A percentile compares a stretch with the other conserved stretches of the same genome.
These are phyloP conservation scores for Microbotryum saponariae DNA, from an alignment of 1,284 basidiomycete species.

Conservation along the genomic window DNA sequence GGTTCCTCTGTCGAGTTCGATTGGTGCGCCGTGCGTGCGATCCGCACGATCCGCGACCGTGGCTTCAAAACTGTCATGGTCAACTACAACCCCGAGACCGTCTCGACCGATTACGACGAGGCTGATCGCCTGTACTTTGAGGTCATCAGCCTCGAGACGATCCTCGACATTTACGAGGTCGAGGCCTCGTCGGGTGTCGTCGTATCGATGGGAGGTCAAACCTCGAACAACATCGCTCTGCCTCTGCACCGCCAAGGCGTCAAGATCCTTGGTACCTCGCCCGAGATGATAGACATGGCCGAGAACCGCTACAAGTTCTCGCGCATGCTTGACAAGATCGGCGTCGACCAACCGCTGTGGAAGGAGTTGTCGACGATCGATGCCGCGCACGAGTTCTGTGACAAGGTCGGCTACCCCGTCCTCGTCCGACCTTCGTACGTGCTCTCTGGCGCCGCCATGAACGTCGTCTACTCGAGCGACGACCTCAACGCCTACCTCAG, in stretches of 20 bases:
- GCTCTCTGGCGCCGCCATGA: constrained; percentile 98
- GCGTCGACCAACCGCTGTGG: constrained; percentile 97
- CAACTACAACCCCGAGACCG: constrained; percentile 99
- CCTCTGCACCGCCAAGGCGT: constrained; percentile 83
- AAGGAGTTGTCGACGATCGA: constrained; percentile 80
- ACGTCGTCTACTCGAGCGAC: constrained; percentile 74
- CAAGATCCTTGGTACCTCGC: constrained; percentile 93
- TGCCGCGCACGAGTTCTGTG: constrained; percentile 84
- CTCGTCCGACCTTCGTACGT: constrained; percentile 96
- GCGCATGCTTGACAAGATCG: constrained; percentile 84
- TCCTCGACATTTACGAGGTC: constrained; percentile 99
- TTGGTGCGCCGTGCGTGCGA: constrained; percentile 99
- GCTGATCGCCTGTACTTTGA: constrained; percentile 98
- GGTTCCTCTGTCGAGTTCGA: constrained; percentile 99
- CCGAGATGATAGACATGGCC: constrained; percentile 88
- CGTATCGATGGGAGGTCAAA: constrained; percentile 93
- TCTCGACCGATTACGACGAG: constrained; percentile 98
- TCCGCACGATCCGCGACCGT: constrained; percentile 80
- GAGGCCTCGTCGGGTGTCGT: constrained; percentile 88
- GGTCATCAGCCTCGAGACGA: constrained; percentile 92
- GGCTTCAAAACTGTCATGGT: constrained; percentile 97
- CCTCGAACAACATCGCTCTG: constrained; percentile 97
- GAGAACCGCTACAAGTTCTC: constrained; percentile 99
- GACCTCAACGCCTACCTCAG: constrained; percentile 90
- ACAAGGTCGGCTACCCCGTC: constrained; percentile 83